Conservation (phyloP, 2,329 filamentous ascomycete species). For the Allantophomopsis lycopodina region DNA sequence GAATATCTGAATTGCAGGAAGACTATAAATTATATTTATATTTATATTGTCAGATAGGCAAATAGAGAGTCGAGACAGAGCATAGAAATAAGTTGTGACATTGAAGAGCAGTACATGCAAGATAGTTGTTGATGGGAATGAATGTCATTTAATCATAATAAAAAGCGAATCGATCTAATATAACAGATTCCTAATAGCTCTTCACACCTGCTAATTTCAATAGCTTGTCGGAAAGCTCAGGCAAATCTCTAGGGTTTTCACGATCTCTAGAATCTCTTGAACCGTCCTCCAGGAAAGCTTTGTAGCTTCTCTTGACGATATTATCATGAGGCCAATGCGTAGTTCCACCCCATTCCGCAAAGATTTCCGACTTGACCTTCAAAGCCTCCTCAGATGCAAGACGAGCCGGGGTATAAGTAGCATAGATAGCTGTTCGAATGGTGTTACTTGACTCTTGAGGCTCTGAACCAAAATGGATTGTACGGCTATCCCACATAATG, state of each 20-base stretch:
- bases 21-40: too few species aligned
- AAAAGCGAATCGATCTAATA: too few species aligned
- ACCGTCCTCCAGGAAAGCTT: constrained; percentile 9
- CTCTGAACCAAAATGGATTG: constrained; percentile 21
- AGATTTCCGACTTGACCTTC: constrained; percentile 12
- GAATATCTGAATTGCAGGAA: too few species aligned
- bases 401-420: constrained; percentile 20
- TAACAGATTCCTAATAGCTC: constrained; percentile 6
- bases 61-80: too few species aligned
- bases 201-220: constrained; percentile 16
- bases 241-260: constrained; percentile 12
- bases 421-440: constrained; percentile 21
- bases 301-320: constrained; percentile 5
- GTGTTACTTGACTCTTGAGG: constrained; percentile 11
- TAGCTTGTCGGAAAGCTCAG: constrained; percentile 12
- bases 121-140: too few species aligned
- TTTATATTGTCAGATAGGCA: too few species aligned
- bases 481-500: constrained; percentile 23
- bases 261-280: constrained; percentile 10
- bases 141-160: too few species aligned
- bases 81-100: too few species aligned
- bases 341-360: constrained; percentile 13
- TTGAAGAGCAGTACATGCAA: too few species aligned
- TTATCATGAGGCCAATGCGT: constrained; percentile 21
- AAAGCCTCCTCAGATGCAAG: constrained; percentile 16